Base-by-base conservation (phyloP, 345 rosid species). In the Heritiera fomes region DNA sequence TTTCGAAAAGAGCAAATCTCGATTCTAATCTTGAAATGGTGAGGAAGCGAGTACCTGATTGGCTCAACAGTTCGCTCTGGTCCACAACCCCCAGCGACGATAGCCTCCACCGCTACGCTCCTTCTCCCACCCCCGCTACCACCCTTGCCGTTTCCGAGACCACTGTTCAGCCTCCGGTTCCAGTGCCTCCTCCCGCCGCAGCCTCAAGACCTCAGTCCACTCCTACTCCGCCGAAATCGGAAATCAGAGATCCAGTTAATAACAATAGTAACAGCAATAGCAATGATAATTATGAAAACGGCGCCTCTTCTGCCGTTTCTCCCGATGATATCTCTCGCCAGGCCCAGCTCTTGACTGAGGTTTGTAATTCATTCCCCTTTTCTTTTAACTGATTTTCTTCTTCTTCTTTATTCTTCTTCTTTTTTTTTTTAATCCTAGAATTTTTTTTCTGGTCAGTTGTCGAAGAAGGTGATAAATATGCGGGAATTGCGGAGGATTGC, bases 41-140 rank as follows among this genome's bases (percentile, higher is more conserved):
- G 82, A 95, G 86, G 89, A 95, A 93, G 85, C 85, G 85, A 43
- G 90, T 93, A 34, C 99, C 99, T 52, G 99, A 95, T 86, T 95
- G 99, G 99, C 95, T 95, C 83, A 95, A 95, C 85, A 95, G 96
- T 82, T 89, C 98, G 32, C 84, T 95, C 71, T 95, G 98, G 98
- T 90, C 92, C 72, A 80, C 94, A 83, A 61, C 88, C 73, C 81
- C 86, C 23, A 45, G 53, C 78, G 88, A 90, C 78, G 90, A 89
- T 83, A 86, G 84, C n/a, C 63, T 70, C 56, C 83, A 66, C 68
- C 82, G 72, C 63, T 75, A 84, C 75, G 74, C 82, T 75, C 52
- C 83, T 49, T 15, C 86, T 56, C 61, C 81, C 46, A 40, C 82
- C 6, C 63, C 81, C 49, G 28, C 82, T 3, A 67, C 79, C 34